A percentile compares a stretch with the other conserved stretches of the same genome.
phyloP scores from a whole-genome alignment of 2,329 filamentous ascomycete species.

The Ceratocystis cubensis region DNA sequence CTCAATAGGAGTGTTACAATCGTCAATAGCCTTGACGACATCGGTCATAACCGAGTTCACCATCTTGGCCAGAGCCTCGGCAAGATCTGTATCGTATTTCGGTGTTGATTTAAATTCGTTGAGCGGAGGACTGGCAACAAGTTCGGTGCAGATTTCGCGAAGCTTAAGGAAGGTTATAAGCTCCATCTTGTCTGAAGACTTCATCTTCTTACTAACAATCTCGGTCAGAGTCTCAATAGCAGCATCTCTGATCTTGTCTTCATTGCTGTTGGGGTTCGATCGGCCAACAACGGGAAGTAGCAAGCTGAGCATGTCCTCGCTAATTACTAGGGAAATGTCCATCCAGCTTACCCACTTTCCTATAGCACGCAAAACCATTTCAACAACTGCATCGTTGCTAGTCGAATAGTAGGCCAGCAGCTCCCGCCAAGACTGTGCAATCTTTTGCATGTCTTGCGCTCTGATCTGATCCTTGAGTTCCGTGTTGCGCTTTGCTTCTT shows the following conservation, averaged over 20 bases:
- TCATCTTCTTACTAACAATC: constrained; percentile 97
- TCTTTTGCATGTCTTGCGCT: constrained; percentile 73
- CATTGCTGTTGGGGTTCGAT: constrained; percentile 37
- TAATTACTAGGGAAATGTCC: constrained; percentile 87
- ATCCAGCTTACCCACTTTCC: constrained; percentile 99
- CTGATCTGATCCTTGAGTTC: constrained; percentile 85
- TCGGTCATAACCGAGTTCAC: constrained; percentile 84
- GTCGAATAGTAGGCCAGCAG: constrained; percentile 67
- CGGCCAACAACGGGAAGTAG: constrained; percentile 81
- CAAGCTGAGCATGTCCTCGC: constrained; percentile 71
- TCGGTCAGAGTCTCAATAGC: constrained; percentile 93
- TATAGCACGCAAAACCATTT: constrained; percentile 82
- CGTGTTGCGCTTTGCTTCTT: constrained; percentile 73
- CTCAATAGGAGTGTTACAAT: constrained; percentile 45
- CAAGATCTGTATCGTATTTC: constrained; percentile 88
- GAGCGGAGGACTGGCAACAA: constrained; percentile 71
- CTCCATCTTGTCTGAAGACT: constrained; percentile 79
- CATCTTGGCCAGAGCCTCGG: constrained; percentile 86
- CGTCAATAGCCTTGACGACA: constrained; percentile 75
- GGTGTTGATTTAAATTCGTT: constrained; percentile 66
- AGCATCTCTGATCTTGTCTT: constrained; percentile 75
- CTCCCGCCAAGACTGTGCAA: constrained; percentile 83
- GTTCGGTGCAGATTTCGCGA: constrained; percentile 68
- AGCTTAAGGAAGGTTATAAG: constrained; percentile 87
- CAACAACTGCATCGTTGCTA: constrained; percentile 59